phyloP scores from a whole-genome alignment of 805 yeast genomes.

The Cephaloascus fragrans region DNA sequence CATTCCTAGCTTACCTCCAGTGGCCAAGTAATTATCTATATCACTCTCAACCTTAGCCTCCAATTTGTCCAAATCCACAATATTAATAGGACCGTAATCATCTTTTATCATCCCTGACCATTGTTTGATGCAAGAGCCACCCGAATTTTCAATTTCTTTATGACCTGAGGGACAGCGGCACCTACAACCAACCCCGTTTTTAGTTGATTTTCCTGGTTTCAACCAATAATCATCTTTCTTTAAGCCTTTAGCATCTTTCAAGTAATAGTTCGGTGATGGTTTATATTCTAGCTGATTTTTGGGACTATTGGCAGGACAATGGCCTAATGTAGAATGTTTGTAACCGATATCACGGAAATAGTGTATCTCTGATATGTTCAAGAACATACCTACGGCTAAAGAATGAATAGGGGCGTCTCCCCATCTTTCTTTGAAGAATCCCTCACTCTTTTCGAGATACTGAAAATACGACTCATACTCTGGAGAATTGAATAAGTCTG shows the following conservation, averaged over 20 bases:
- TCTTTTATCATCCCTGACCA: slow-evolving; percentile 37
- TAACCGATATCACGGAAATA: slow-evolving; percentile 93
- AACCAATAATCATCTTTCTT: slow-evolving; percentile 1
- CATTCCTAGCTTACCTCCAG: slow-evolving; percentile 10
- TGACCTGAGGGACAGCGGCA: slow-evolving; percentile 63
- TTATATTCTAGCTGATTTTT: slow-evolving; percentile 37
- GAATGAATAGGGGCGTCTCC: slow-evolving; percentile 97
- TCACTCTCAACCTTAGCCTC: slow-evolving; percentile 12
- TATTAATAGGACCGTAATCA: slow-evolving; percentile 10
- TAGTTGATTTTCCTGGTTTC: slow-evolving; percentile 21
- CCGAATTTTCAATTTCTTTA: slow-evolving; percentile 47
- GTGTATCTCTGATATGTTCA: slow-evolving; percentile 64
- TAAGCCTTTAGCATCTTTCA: slow-evolving; percentile 6
- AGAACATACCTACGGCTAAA: slow-evolving; percentile 69
- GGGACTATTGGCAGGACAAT: slow-evolving; percentile 70
- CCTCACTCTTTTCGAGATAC: slow-evolving; percentile 61
- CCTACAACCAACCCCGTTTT: slow-evolving; percentile 68
- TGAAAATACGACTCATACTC: slow-evolving; percentile 60
- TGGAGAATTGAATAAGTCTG: slow-evolving; percentile 61
- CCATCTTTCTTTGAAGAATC: slow-evolving; percentile 90
- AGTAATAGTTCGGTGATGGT: slow-evolving; percentile 20
- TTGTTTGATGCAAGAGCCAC: slow-evolving; percentile 37
- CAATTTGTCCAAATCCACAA: slow-evolving; percentile 14
- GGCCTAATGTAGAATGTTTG: slow-evolving; percentile 68
- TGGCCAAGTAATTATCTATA: slow-evolving; percentile 10